Conservation (phyloP, 305 asterid genomes). For the Rubia occidens region DNA sequence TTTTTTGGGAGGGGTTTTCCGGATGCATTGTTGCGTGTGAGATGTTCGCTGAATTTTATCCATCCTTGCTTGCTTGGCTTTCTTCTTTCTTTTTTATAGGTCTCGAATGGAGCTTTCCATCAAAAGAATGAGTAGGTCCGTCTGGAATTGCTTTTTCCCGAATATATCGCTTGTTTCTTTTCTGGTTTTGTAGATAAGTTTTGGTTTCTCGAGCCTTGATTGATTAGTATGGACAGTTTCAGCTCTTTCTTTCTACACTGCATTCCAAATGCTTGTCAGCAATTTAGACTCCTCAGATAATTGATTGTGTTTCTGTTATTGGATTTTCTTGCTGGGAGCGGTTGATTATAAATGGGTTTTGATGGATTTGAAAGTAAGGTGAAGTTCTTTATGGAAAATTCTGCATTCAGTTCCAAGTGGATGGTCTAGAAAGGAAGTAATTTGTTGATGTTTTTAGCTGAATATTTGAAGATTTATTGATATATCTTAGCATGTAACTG, state of each 20-base stretch:
- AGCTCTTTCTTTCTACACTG: constrained; percentile 37
- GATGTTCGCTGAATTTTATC: no score
- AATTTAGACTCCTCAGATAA: constrained; percentile 20
- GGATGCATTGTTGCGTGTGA: no score
- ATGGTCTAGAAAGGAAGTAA: not conserved
- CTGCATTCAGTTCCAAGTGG: not conserved
- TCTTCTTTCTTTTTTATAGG: no score
- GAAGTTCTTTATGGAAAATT: not conserved
- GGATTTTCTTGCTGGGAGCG: not conserved
- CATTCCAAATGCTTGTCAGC: constrained; percentile 41
- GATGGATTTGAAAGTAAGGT: not conserved
- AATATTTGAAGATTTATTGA: constrained; percentile 2
- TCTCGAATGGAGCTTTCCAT: no score
- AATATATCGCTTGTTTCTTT: no score
- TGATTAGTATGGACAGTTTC: constrained; percentile 17
- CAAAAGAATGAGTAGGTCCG: no score
- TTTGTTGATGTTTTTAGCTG: not conserved
- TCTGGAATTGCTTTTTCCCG: no score
- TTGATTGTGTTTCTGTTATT: not conserved
- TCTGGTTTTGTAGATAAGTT: no score
- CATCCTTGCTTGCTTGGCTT: no score
- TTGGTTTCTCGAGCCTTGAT: no score
- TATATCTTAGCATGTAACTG: not conserved
- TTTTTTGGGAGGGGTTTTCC: no score
- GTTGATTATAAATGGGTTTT: not conserved